Conservation (phyloP, 164 flowering plant genomes). For the Buxus sempervirens region DNA sequence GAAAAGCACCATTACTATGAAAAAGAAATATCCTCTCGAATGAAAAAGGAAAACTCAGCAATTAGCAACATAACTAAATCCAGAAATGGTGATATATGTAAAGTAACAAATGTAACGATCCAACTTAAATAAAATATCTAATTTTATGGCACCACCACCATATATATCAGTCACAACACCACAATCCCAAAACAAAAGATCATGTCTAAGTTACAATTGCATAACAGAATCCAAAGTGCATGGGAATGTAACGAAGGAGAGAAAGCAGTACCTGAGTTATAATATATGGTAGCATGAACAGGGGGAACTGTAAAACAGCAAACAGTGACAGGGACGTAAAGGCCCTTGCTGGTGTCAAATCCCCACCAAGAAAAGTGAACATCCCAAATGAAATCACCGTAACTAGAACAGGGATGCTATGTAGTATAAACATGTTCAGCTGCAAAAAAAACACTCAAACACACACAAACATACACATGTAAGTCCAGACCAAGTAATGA, state of each 20-base stretch:
- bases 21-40: too few species aligned
- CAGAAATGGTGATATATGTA: too few species aligned
- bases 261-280: conserved; percentile 73
- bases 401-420: conserved; percentile 91
- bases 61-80: too few species aligned
- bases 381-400: conserved; percentile 95
- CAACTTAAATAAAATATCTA: too few species aligned
- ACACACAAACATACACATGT: too few species aligned
- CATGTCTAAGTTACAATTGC: background rate
- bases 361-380: conserved; percentile 84
- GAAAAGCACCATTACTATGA: too few species aligned
- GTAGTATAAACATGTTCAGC: conserved; percentile 74
- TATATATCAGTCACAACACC: too few species aligned
- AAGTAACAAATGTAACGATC: too few species aligned
- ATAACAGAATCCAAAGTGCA: background rate
- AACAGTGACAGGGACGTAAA: conserved; percentile 94
- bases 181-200: too few species aligned
- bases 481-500: conserved; percentile 2
- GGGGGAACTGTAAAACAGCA: conserved; percentile 87
- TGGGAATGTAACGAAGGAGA: background rate
- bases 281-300: conserved; percentile 93
- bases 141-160: too few species aligned
- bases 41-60: too few species aligned
- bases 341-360: conserved; percentile 97
- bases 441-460: conserved; percentile 57